Evolutionary conservation across 2,329 filamentous ascomycete species (phyloP).

Genomic region (Microsporum canis): DNA sequence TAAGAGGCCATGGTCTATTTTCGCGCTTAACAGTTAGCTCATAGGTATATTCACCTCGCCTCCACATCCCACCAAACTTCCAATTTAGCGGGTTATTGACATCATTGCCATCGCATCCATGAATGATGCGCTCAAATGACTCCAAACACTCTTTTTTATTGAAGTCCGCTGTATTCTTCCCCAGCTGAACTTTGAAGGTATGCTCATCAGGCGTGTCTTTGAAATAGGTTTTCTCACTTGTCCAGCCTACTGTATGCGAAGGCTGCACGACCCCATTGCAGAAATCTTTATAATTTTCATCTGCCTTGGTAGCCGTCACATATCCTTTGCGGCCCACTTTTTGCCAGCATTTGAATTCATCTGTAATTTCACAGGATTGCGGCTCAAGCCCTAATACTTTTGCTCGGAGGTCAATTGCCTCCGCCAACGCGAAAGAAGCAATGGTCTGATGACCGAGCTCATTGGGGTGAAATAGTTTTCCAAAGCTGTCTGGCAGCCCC

Average conservation of each 20-base stretch:
- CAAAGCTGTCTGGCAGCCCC: slow-evolving; percentile 23
- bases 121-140: slow-evolving; percentile 17
- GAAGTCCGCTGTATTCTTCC: not conserved
- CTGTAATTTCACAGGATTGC: slow-evolving; percentile 9
- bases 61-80: slow-evolving; percentile 24
- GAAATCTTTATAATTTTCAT: slow-evolving; percentile 22
- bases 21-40: slow-evolving; percentile 14
- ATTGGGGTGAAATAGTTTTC: slow-evolving; percentile 27
- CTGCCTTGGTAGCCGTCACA: slow-evolving; percentile 15
- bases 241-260: not conserved
- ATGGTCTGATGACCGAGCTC: slow-evolving; percentile 14
- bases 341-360: slow-evolving; percentile 22
- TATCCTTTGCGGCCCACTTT: slow-evolving; percentile 17
- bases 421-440: slow-evolving; percentile 20
- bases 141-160: slow-evolving; percentile 12
- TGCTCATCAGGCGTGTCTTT: not conserved
- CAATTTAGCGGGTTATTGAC: slow-evolving; percentile 22
- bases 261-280: slow-evolving; percentile 18
- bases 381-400: slow-evolving; percentile 14
- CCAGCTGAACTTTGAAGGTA: not conserved
- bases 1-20: slow-evolving; percentile 19
- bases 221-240: slow-evolving; percentile 16
- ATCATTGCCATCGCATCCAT: slow-evolving; percentile 21
- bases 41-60: slow-evolving; percentile 20
- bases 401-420: slow-evolving; percentile 16